Conservation (phyloP, 352 stramenopile species). For the Globisporangium perplexum region DNA sequence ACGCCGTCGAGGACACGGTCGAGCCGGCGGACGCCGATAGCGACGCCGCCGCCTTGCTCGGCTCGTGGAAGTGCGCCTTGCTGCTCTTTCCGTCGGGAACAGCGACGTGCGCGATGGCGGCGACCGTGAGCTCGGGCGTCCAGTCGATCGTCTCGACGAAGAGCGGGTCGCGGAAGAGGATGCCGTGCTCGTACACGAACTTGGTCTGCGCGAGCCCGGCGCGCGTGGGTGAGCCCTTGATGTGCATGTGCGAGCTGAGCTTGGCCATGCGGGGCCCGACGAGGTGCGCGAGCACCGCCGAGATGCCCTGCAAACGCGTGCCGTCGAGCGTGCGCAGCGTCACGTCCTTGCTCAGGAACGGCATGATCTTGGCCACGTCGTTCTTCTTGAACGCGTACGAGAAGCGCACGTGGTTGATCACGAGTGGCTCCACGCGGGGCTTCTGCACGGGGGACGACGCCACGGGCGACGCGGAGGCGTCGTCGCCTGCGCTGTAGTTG, state of each 20-base stretch:
- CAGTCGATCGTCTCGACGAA: constrained; percentile 71
- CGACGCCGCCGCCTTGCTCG: background rate
- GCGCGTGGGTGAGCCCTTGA: constrained; percentile 53
- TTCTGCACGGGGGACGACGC: constrained; percentile 1
- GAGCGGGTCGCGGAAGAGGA: constrained; percentile 61
- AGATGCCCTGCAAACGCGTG: constrained; percentile 33
- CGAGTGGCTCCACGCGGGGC: constrained; percentile 34
- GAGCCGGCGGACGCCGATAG: constrained; percentile 8
- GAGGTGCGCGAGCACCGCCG: constrained; percentile 63
- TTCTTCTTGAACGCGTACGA: constrained; percentile 71
- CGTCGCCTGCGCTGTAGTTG: background rate
- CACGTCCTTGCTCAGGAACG: constrained; percentile 61
- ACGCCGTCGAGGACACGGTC: constrained; percentile 1
- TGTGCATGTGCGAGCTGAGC: constrained; percentile 52
- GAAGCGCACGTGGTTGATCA: constrained; percentile 56
- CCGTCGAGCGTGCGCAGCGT: constrained; percentile 45
- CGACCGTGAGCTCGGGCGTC: constrained; percentile 26
- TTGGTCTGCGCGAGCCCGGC: constrained; percentile 47
- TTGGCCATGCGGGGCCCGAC: constrained; percentile 68
- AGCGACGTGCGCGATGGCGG: constrained; percentile 37
- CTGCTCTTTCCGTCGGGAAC: constrained; percentile 31
- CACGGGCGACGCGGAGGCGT: background rate
- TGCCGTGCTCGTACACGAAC: constrained; percentile 70
- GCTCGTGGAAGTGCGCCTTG: constrained; percentile 22
- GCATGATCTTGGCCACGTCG: constrained; percentile 57